These are phyloP conservation scores for Berberis thunbergii DNA, from an alignment of 164 flowering plant species.

Conservation along the genomic window DNA sequence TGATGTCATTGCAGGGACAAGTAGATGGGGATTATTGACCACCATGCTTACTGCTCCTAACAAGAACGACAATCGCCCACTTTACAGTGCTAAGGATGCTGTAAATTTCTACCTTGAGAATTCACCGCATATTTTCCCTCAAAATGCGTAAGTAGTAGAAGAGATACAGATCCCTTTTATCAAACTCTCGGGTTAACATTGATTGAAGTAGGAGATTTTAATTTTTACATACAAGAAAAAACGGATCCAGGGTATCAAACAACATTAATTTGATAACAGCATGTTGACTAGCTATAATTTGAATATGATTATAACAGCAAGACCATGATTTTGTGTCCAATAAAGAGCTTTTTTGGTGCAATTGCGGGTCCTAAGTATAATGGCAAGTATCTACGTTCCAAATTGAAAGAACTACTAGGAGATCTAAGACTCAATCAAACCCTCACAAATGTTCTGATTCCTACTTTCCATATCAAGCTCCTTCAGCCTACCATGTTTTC, in stretches of 20 bases:
- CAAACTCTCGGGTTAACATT: no score
- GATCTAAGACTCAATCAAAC: neutral
- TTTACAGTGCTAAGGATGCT: slow-evolving; percentile 4
- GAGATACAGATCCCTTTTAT: neutral
- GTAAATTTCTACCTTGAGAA: neutral
- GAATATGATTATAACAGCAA: no score
- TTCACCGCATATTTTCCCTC: slow-evolving; percentile 2
- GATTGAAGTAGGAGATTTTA: no score
- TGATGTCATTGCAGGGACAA: neutral
- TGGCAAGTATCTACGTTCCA: neutral
- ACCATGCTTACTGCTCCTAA: neutral
- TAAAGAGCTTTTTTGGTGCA: no score
- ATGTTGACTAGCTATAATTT: no score
- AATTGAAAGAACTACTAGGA: neutral
- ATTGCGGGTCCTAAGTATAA: neutral
- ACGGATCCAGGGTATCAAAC: no score
- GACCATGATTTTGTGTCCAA: no score
- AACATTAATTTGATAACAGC: no score
- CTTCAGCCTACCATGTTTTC: slow-evolving; percentile 7
- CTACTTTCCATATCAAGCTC: slow-evolving; percentile 5
- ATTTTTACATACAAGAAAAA: no score
- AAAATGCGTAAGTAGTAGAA: neutral
- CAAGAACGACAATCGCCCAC: slow-evolving; percentile 1
- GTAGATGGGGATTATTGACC: slow-evolving; percentile 1
- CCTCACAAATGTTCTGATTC: slow-evolving; percentile 1